A percentile compares a stretch with the other conserved stretches of the same genome.
These are phyloP conservation scores for Xylaria polymorpha DNA, from an alignment of 2,329 filamentous ascomycete species.

Conservation along the genomic window DNA sequence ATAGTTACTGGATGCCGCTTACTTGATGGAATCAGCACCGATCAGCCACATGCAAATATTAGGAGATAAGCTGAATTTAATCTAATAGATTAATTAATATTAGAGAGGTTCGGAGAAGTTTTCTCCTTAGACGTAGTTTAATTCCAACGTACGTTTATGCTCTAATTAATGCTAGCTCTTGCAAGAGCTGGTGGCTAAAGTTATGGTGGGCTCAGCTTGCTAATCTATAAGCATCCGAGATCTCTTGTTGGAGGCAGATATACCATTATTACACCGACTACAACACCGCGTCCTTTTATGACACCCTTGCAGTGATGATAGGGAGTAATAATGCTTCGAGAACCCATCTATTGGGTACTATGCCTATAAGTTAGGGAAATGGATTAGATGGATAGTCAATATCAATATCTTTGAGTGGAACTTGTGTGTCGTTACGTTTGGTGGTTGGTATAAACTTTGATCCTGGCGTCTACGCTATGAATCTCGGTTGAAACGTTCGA, in stretches of 20 bases:
- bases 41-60: not conserved
- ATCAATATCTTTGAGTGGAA: not conserved
- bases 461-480: not conserved
- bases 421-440: not conserved
- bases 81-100: not conserved
- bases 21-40: not conserved
- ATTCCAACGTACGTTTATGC: not conserved
- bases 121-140: not conserved
- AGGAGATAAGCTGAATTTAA: not conserved
- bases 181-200: not conserved
- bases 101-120: not conserved
- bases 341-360: not conserved
- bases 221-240: not conserved
- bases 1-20: not conserved
- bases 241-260: not conserved
- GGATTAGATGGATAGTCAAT: not conserved
- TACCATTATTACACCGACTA: not conserved
- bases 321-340: not conserved
- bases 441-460: not conserved
- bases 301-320: not conserved
- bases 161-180: not conserved
- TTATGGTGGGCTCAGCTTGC: not conserved
- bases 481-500: not conserved
- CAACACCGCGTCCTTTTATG: not conserved
- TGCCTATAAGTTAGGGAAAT: not conserved